phyloP scores from a whole-genome alignment of 495 filamentous ascomycete genomes.

The Cryomyces minteri region DNA sequence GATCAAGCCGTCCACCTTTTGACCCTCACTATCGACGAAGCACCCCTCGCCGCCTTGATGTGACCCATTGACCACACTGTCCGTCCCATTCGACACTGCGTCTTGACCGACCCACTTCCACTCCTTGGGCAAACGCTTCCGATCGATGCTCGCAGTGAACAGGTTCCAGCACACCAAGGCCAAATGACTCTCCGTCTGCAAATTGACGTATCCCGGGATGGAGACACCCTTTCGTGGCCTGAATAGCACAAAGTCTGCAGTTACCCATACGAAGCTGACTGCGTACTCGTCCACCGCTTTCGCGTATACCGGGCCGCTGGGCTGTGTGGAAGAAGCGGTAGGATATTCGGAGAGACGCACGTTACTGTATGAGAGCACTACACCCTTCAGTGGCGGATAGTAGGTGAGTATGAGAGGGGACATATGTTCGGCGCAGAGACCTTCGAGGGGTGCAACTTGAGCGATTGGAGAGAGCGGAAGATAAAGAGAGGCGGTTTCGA shows the following conservation, averaged over 20 bases:
- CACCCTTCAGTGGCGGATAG: slow-evolving; percentile 49
- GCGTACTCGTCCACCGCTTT: slow-evolving; percentile 48
- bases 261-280: slow-evolving; percentile 49
- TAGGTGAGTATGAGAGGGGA: slow-evolving; percentile 61
- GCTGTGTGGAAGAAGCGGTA: slow-evolving; percentile 10
- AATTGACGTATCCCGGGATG: slow-evolving; percentile 49
- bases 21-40: slow-evolving; percentile 43
- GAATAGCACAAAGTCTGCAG: slow-evolving; percentile 55
- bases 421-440: slow-evolving; percentile 53
- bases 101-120: slow-evolving; percentile 40
- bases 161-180: slow-evolving; percentile 55
- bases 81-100: slow-evolving; percentile 5
- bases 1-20: slow-evolving; percentile 39
- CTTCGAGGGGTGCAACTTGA: slow-evolving; percentile 40
- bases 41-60: slow-evolving; percentile 29
- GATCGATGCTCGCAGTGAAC: slow-evolving; percentile 54
- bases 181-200: slow-evolving; percentile 55
- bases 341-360: slow-evolving; percentile 18
- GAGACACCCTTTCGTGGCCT: slow-evolving; percentile 36
- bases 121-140: slow-evolving; percentile 39
- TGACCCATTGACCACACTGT: background rate
- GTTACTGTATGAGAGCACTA: slow-evolving; percentile 54
- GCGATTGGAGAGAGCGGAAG: slow-evolving; percentile 52
- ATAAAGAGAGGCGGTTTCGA: slow-evolving; percentile 47
- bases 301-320: slow-evolving; percentile 26